These are phyloP conservation scores for Candida pini DNA, from an alignment of 805 yeast species.

Conservation along the genomic window DNA sequence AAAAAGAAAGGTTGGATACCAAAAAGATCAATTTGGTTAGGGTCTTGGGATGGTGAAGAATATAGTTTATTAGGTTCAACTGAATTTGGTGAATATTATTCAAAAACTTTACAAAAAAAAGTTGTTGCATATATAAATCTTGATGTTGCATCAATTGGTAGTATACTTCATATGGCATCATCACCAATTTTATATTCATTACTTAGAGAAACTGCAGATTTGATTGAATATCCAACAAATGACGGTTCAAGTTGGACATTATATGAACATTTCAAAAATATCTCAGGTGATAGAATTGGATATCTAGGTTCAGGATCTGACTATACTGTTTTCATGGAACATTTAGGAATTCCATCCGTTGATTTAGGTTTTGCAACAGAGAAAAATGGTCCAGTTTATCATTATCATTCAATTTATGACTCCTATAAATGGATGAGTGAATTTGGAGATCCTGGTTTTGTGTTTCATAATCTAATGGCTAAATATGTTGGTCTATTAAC, in stretches of 20 bases:
- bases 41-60: constrained; percentile 82
- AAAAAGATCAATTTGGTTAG: constrained; percentile 58
- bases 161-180: constrained; percentile 42
- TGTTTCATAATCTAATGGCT: constrained; percentile 50
- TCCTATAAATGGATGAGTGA: constrained; percentile 65
- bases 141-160: constrained; percentile 62
- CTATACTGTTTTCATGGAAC: constrained; percentile 55
- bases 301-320: constrained; percentile 70
- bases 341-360: constrained; percentile 54
- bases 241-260: constrained; percentile 21
- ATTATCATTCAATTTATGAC: constrained; percentile 73
- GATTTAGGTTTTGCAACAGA: constrained; percentile 48
- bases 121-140: constrained; percentile 65
- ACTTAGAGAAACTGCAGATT: constrained; percentile 38
- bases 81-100: constrained; percentile 65
- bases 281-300: constrained; percentile 30
- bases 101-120: constrained; percentile 37
- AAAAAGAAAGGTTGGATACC: constrained; percentile 64
- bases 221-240: constrained; percentile 40
- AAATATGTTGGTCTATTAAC: constrained; percentile 47
- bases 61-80: constrained; percentile 71
- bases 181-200: constrained; percentile 55
- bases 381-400: constrained; percentile 54
- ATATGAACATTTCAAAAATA: constrained; percentile 31
- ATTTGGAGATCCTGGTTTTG: constrained; percentile 58